Evolutionary conservation across 2,329 filamentous ascomycete species (phyloP).

Genomic region (Penicillium oxalicum): DNA sequence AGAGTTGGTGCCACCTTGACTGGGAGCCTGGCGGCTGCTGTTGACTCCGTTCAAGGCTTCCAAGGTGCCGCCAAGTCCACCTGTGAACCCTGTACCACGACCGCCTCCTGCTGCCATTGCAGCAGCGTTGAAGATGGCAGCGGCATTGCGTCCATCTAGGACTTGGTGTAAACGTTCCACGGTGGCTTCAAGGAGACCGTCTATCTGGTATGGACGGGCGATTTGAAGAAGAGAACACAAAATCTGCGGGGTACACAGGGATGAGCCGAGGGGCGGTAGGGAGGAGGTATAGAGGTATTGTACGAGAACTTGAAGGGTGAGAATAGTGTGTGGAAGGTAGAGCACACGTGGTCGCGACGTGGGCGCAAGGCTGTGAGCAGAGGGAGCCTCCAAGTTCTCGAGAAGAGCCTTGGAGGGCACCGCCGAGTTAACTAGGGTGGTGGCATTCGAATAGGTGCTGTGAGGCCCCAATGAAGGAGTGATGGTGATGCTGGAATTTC

Average conservation of each 20-base stretch:
- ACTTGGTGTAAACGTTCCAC: slow-evolving; percentile 85
- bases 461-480: slow-evolving; percentile 51
- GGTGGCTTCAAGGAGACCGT: slow-evolving; percentile 85
- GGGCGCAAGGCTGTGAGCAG: slow-evolving; percentile 49
- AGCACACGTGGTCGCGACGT: slow-evolving; percentile 71
- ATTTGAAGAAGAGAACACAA: slow-evolving; percentile 92
- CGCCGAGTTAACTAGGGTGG: slow-evolving; percentile 34
- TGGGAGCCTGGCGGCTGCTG: slow-evolving; percentile 19
- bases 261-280: slow-evolving; percentile 67
- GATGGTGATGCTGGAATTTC: slow-evolving; percentile 80
- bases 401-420: slow-evolving; percentile 30
- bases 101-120: slow-evolving; percentile 97
- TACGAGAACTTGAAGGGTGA: slow-evolving; percentile 83
- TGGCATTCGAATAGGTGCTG: slow-evolving; percentile 40
- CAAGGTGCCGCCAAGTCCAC: slow-evolving; percentile 45
- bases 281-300: slow-evolving; percentile 92
- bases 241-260: slow-evolving; percentile 87
- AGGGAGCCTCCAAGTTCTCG: slow-evolving; percentile 47
- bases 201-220: slow-evolving; percentile 84
- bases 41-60: slow-evolving; percentile 38
- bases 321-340: slow-evolving; percentile 85
- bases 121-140: slow-evolving; percentile 94
- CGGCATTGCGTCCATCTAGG: slow-evolving; percentile 87
- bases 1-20: slow-evolving; percentile 16
- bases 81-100: slow-evolving; percentile 66